Base-by-base conservation (phyloP, 2,329 filamentous ascomycete genomes). In the Nigrospora sphaerica region DNA sequence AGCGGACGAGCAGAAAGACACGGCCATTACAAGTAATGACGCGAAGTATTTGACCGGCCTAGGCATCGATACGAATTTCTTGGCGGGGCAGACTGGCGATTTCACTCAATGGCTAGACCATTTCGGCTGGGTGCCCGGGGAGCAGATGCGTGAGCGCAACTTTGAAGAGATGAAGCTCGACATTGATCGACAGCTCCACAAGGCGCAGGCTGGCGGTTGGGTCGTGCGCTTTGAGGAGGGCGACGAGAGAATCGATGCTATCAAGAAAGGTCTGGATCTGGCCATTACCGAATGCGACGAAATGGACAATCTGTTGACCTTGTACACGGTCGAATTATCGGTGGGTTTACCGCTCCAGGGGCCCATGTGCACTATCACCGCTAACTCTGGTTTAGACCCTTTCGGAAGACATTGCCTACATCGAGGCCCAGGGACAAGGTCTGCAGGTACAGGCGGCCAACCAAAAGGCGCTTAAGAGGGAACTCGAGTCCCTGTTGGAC, bases 231-330 rank as follows among this genome's bases (percentile, higher is more conserved):
- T 85, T 53, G 73, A 92, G 54, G 87, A 93, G 54, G 90, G 95
- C 57, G 92, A 97, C 61, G 90, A 93, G 51, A 81, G 92, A 48
- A 86, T 96, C 2, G 85, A 89, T 48, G 86, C 87, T 23, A 88
- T 98, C 55, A 90, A 92, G 57, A 80, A 73, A 47, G 83, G 95
- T 46, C 84, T 98, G 46, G 92, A 98, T 61, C 77, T 85, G 52
- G 87, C 90, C n/a, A 90, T 98, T 57, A 79, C 84, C 17, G 93
- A 98, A 68, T 97, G 93, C 59, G 95, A 98, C 57, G 92, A 97
- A 68, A 74, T 98, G 48, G 93, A 98, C 62, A 95, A 95, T 49
- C 74, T 98, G 35, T 72, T 98, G 44, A 98, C 93, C 0, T 70
- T 98, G 32, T 98, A 98, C 65, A 88, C 88, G 40, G 93, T 97